These are phyloP conservation scores for Phytophthora syringae DNA, from an alignment of 352 stramenopile genomes.

Conservation along the genomic window DNA sequence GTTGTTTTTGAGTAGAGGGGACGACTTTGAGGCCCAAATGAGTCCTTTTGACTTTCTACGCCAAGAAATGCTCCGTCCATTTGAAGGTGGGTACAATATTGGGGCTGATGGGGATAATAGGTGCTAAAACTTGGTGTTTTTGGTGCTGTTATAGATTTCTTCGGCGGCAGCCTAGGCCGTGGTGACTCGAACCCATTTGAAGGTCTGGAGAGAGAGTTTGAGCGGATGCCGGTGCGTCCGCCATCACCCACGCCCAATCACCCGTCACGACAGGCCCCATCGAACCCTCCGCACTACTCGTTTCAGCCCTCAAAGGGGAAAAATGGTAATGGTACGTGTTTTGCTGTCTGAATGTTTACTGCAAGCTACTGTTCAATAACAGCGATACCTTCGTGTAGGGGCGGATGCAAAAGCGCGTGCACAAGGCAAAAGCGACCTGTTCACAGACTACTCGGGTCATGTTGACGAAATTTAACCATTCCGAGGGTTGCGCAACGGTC, in stretches of 20 bases:
- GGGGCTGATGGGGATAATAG: not conserved
- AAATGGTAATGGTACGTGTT: constrained; percentile 32
- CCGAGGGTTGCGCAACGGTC: not conserved
- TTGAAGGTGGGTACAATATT: constrained; percentile 79
- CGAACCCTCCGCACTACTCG: constrained; percentile 77
- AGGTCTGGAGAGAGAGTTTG: constrained; percentile 69
- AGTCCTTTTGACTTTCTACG: constrained; percentile 84
- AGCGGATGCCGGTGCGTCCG: constrained; percentile 61
- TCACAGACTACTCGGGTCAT: constrained; percentile 67
- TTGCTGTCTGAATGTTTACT: not conserved
- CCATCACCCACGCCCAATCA: constrained; percentile 49
- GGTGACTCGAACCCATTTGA: constrained; percentile 57
- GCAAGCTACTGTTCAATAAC: not conserved
- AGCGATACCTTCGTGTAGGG: constrained; percentile 14
- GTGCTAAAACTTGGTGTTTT: constrained; percentile 2
- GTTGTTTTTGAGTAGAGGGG: constrained; percentile 41
- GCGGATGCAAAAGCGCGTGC: constrained; percentile 38
- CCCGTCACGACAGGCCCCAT: constrained; percentile 46
- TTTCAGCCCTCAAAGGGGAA: constrained; percentile 64
- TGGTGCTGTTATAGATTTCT: constrained; percentile 51
- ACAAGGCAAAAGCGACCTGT: constrained; percentile 71
- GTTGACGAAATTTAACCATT: constrained; percentile 82
- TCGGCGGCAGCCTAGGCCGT: constrained; percentile 46
- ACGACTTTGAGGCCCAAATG: constrained; percentile 80
- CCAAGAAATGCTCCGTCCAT: constrained; percentile 83